Base-by-base conservation (phyloP, 2,329 filamentous ascomycete genomes). In the Botryosphaeria agaves region DNA sequence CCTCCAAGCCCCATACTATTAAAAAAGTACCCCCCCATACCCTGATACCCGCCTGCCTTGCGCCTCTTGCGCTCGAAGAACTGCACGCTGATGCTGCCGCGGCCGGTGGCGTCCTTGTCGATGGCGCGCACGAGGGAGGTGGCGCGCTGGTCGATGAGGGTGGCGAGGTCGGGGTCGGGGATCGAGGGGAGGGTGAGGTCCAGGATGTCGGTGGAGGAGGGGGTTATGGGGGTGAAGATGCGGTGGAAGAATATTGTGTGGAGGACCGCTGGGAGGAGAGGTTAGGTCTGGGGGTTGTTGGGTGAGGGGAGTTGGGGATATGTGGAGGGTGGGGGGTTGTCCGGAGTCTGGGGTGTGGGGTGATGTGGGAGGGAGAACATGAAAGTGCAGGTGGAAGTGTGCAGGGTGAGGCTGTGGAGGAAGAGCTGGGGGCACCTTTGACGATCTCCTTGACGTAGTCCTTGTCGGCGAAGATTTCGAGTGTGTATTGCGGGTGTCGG, bases 201-300 rank as follows among this genome's bases (percentile, higher is more conserved):
- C 41, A 94, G 75, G 38, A 94, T 74, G 49, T 94, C 85, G 57
- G 83, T 76, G 38, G 82, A 84, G 38, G 72, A 70, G 5, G 89
- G 87, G 25, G 71, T 64, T 43, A 94, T 69, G 34, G 82, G 76
- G 34, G 83, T 83, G 64, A 95, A 94, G 69, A 87, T 92, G 48
- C 89, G 79, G 61, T 94, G 85, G 68, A 95, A 95, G 72, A 95
- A 98, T 53, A 95, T 94, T 30, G 85, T 91, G 55, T 94, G 85
- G 29, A 95, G 69, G 51, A 94, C 80, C 39, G 80, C 87, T 92
- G 45, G 24, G 27, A 26, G 25, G 38, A 35, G 17, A 29, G 26
- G 28, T 26, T 30, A 16, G 29, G 5, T 28, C 26, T 23, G 19
- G 4, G 11, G 24, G 18, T 26, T 20, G 17, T 6, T 34, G 29